Base-by-base conservation (phyloP, 768 basidiomycete genomes). In the Nidularia pulvinata region DNA sequence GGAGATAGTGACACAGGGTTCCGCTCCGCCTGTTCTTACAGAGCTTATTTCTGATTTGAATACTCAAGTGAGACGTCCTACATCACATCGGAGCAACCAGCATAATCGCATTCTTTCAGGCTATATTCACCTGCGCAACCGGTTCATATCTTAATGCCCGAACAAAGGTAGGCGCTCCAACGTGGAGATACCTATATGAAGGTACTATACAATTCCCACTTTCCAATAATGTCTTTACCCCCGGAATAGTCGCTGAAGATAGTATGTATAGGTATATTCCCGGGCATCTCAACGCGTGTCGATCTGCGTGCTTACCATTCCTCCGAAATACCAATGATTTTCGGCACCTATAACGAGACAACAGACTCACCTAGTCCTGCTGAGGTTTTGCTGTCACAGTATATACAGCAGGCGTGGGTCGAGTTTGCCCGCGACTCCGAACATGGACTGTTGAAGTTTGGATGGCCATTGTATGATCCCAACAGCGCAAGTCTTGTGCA, bases 401-500 rank as follows among this genome's bases (percentile, higher is more conserved):
- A 67, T 49, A 51, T 74, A 1, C 74, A 76, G 54, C 55, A 60
- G 5, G 73, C 72, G 0, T 78, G 76, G 75, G 73, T 75, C 1
- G 63, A 69, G 5, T 78, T 78, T 51, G 74, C 75, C n/a, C 66
- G 69, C n/a, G 62, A 76, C 56, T 71, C 75, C 1, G 36, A 51
- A 4, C 51, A 64, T 10, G 73, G 71, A 1, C 53, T 74, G 50
- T 44, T 49, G 1, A 55, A 49, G 11, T 42, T 55, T 14, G 61
- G 57, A 14, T 66, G 65, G 63, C 65, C 65, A 22, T 34, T 48
- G 25, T 66, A 61, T 44, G 49, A 59, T 30, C 62, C 62, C 14
- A 44, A 58, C 5, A 50, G 50, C 2, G 16, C 58, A 6, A 59
- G 52, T 37, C 57, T 66, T 7, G 57, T 60, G 6, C 55, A 59